phyloP scores from a whole-genome alignment of 495 filamentous ascomycete species.

The Penicillium egyptiacum region DNA sequence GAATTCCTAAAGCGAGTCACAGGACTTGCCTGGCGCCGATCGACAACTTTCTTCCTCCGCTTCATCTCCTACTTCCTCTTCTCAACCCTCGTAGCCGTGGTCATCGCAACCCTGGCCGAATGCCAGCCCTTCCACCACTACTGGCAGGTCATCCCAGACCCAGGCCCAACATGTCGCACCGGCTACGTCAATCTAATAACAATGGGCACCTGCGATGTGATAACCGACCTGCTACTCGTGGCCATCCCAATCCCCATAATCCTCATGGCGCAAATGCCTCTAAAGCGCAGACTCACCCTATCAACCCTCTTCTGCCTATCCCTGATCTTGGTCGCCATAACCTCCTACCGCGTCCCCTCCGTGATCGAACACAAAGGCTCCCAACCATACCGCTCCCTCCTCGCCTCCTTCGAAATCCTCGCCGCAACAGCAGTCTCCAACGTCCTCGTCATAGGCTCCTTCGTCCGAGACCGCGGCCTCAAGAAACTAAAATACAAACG shows the following conservation, averaged over 20 bases:
- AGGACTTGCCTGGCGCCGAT: constrained; percentile 64
- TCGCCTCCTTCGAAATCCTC: constrained; percentile 76
- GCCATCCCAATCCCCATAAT: constrained; percentile 88
- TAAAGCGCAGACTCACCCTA: constrained; percentile 65
- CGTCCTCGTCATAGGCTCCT: constrained; percentile 75
- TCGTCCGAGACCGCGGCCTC: constrained; percentile 72
- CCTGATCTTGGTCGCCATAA: constrained; percentile 69
- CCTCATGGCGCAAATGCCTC: constrained; percentile 65
- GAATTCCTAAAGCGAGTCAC: constrained; percentile 85
- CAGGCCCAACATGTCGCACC: constrained; percentile 77
- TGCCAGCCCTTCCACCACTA: constrained; percentile 83
- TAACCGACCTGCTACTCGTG: constrained; percentile 85
- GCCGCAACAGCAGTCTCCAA: constrained; percentile 77
- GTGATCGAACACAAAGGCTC: constrained; percentile 61
- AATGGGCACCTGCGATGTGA: constrained; percentile 81
- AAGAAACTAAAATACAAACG: constrained; percentile 75
- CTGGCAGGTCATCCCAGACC: constrained; percentile 91
- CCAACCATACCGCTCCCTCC: constrained; percentile 73
- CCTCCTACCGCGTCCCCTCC: constrained; percentile 71
- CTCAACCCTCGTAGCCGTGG: constrained; percentile 72
- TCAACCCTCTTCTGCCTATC: constrained; percentile 80
- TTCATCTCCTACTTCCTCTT: constrained; percentile 72
- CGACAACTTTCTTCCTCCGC: constrained; percentile 64
- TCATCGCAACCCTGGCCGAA: constrained; percentile 79
- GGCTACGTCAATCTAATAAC: constrained; percentile 83